Conservation (phyloP, 495 filamentous ascomycete genomes). For the Pyrenopolyporus hunteri region DNA sequence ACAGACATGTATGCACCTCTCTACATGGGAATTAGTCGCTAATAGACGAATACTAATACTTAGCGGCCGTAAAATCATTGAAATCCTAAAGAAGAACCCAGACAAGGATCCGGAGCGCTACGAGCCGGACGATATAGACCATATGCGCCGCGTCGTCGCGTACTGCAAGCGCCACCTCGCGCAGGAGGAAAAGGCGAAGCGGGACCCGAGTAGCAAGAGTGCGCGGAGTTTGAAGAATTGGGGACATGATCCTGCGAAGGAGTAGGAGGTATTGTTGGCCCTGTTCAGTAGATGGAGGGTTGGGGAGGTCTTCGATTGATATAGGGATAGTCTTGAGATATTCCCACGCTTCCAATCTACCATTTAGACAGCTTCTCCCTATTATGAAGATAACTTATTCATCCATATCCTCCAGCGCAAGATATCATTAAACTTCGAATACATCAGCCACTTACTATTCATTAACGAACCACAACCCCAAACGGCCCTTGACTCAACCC, state of each 20-base stretch:
- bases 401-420: no score
- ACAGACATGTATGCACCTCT: background rate
- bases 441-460: background rate
- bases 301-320: no score
- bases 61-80: slow-evolving; percentile 67
- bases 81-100: slow-evolving; percentile 67
- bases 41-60: background rate
- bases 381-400: no score
- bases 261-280: no score
- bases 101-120: slow-evolving; percentile 61
- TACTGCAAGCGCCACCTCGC: slow-evolving; percentile 66
- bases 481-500: background rate
- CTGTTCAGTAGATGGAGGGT: no score
- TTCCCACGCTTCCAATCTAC: no score
- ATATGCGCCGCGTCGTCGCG: slow-evolving; percentile 70
- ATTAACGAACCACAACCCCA: background rate
- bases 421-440: background rate
- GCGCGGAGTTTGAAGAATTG: slow-evolving; percentile 71
- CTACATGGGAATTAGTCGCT: background rate
- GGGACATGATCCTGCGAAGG: slow-evolving; percentile 68
- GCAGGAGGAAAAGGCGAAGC: slow-evolving; percentile 61
- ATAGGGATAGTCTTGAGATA: no score
- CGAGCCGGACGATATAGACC: slow-evolving; percentile 60
- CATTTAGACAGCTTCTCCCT: no score
- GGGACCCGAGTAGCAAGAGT: slow-evolving; percentile 55